Conservation (phyloP, 2,329 filamentous ascomycete genomes). For the Cladophialophora immunda region DNA sequence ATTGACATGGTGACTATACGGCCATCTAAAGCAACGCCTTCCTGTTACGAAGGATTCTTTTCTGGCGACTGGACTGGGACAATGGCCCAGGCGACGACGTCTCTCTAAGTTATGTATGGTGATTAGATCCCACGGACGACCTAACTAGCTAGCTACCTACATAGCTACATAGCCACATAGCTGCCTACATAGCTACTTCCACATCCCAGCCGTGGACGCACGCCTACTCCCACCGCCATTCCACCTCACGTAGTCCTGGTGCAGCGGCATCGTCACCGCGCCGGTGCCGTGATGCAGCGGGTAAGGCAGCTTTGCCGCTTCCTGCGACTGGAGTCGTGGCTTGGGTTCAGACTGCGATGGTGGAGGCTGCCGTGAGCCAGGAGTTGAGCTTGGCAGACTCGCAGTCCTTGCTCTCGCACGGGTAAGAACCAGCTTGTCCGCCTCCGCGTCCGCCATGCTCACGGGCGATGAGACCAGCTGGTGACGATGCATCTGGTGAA, state of each 20-base stretch:
- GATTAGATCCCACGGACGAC: no score
- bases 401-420: background rate
- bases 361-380: background rate
- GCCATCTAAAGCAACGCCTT: no score
- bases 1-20: no score
- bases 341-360: background rate
- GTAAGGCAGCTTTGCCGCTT: background rate
- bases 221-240: background rate
- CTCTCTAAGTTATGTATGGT: no score
- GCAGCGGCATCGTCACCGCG: constrained; percentile 10
- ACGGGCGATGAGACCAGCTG: background rate
- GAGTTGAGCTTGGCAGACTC: background rate
- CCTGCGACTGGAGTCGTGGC: background rate
- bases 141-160: no score
- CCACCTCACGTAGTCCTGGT: constrained; percentile 5
- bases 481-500: background rate
- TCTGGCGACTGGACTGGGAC: no score
- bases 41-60: no score
- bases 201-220: background rate
- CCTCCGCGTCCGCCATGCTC: background rate
- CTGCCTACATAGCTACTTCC: no score
- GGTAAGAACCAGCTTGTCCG: background rate
- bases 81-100: no score
- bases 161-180: no score
- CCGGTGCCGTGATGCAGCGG: background rate